These are phyloP conservation scores for Citeromyces hawaiiensis DNA, from an alignment of 1,139 yeast species.

Conservation along the genomic window DNA sequence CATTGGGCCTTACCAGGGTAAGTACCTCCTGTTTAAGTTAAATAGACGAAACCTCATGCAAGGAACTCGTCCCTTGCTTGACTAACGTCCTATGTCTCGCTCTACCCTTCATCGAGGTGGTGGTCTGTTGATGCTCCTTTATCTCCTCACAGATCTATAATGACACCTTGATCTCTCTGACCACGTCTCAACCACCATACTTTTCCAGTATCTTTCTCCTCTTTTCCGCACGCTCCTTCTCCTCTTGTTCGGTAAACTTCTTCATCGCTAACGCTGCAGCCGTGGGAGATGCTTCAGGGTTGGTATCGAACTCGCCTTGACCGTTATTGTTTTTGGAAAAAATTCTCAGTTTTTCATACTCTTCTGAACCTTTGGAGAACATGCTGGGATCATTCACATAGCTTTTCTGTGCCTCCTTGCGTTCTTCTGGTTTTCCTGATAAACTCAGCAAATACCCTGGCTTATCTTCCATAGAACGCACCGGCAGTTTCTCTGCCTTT, in stretches of 20 bases:
- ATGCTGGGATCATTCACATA: slow-evolving; percentile 33
- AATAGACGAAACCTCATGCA: too few species aligned
- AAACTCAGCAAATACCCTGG: slow-evolving; percentile 19
- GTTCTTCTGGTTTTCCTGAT: slow-evolving; percentile 16
- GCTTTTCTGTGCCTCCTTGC: slow-evolving; percentile 26
- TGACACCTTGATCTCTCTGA: too few species aligned
- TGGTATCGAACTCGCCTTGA: slow-evolving; percentile 25
- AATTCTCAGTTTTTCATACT: slow-evolving; percentile 37
- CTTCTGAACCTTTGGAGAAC: slow-evolving; percentile 37
- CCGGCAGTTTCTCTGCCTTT: slow-evolving; percentile 11
- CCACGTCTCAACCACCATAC: slow-evolving; percentile 21
- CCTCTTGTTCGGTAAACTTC: slow-evolving; percentile 22
- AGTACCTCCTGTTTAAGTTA: too few species aligned
- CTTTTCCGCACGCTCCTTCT: slow-evolving; percentile 12
- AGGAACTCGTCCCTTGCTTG: too few species aligned
- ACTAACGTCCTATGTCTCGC: too few species aligned
- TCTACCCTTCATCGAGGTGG: too few species aligned
- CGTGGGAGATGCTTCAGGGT: slow-evolving; percentile 50
- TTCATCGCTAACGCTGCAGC: slow-evolving; percentile 32
- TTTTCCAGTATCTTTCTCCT: slow-evolving; percentile 22
- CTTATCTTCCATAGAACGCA: slow-evolving; percentile 23
- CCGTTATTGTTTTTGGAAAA: slow-evolving; percentile 24
- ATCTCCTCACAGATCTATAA: too few species aligned
- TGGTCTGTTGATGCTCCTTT: too few species aligned
- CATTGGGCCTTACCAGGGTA: too few species aligned